These are phyloP conservation scores for Rhodotorula diobovata DNA, from an alignment of 768 basidiomycete species.

Conservation along the genomic window DNA sequence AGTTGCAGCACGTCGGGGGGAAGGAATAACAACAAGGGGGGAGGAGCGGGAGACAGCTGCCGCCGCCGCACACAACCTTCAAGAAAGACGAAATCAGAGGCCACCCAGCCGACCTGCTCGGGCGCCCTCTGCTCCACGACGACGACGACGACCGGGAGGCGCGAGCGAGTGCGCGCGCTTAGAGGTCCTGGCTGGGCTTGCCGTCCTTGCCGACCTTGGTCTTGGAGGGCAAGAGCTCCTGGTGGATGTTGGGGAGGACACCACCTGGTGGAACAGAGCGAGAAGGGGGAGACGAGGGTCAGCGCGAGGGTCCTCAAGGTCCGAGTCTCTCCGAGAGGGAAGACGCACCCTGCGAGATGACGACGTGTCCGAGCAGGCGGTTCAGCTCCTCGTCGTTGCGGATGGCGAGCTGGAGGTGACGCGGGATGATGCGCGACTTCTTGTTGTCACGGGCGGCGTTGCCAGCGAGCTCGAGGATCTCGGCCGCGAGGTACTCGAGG, in stretches of 20 bases:
- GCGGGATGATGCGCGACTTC: constrained; percentile 80
- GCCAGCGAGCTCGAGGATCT: constrained; percentile 88
- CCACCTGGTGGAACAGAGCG: constrained; percentile 49
- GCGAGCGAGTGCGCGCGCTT: background rate
- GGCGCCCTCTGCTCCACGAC: too few species aligned
- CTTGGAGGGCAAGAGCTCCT: constrained; percentile 58
- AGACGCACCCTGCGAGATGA: constrained; percentile 70
- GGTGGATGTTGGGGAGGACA: constrained; percentile 62
- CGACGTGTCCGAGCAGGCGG: constrained; percentile 69
- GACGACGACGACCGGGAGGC: background rate
- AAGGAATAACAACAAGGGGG: too few species aligned
- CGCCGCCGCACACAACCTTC: too few species aligned
- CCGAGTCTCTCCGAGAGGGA: background rate
- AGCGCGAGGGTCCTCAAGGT: background rate
- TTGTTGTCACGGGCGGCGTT: constrained; percentile 60
- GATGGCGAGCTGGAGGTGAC: constrained; percentile 87
- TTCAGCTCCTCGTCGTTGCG: constrained; percentile 50
- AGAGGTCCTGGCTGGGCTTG: constrained; percentile 25
- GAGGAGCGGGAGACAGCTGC: too few species aligned
- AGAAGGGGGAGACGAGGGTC: background rate
- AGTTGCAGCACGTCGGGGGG: too few species aligned
- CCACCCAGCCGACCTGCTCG: too few species aligned
- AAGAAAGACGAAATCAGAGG: too few species aligned
- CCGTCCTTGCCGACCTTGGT: constrained; percentile 53
- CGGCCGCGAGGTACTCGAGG: constrained; percentile 85